These are phyloP conservation scores for Zoysia matrella DNA, from an alignment of 202 grass and related monocot species.

Conservation along the genomic window DNA sequence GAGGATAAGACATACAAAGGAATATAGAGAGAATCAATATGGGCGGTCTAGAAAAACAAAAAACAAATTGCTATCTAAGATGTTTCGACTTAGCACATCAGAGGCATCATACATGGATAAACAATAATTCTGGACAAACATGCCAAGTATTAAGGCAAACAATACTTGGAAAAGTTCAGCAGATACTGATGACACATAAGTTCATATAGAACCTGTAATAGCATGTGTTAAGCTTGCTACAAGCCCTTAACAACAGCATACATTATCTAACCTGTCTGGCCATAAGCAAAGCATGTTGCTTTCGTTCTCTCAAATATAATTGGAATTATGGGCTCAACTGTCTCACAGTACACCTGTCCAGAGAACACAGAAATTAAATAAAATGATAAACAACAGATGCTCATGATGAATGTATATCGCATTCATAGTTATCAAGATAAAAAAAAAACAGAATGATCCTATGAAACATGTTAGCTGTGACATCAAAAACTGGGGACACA, in stretches of 20 bases:
- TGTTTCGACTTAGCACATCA: conserved; percentile 21
- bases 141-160: too few relatives aligned
- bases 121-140: conserved; percentile 4
- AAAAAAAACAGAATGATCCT: neutral
- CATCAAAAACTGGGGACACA: conserved; percentile 4
- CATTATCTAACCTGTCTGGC: conserved; percentile 87
- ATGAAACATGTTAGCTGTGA: neutral
- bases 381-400: conserved; percentile 30
- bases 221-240: conserved; percentile 1
- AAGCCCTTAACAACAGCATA: conserved; percentile 10
- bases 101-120: neutral
- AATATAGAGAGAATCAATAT: conserved; percentile 18
- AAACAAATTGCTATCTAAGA: neutral
- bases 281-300: conserved; percentile 99
- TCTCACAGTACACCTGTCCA: conserved; percentile 89
- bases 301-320: conserved; percentile 98
- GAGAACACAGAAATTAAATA: conserved; percentile 21
- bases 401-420: neutral
- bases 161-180: neutral
- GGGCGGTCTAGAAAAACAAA: neutral
- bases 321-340: conserved; percentile 95
- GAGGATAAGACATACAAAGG: neutral
- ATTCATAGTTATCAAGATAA: conserved; percentile 6
- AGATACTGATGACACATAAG: neutral
- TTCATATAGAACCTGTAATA: neutral